Conservation (phyloP, 441 rosid species). For the Hura crepitans region DNA sequence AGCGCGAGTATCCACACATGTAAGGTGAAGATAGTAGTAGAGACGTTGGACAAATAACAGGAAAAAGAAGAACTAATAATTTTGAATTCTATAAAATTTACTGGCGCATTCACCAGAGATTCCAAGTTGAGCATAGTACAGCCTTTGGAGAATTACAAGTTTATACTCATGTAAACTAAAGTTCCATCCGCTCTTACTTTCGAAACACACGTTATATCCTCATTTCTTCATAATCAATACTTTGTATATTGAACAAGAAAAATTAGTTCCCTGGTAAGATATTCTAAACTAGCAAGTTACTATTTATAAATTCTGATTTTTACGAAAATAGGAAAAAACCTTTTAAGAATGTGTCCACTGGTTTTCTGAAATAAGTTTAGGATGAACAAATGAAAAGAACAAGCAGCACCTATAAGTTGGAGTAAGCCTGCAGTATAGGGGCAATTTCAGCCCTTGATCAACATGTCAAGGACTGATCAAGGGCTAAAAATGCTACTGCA, state of each 20-base stretch:
- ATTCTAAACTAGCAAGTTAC: not conserved
- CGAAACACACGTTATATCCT: no score
- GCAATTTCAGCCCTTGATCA: no score
- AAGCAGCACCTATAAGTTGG: not conserved
- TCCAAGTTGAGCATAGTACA: not conserved
- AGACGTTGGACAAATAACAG: constrained; percentile 6
- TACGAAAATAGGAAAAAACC: not conserved
- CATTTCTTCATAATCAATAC: no score
- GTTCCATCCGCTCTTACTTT: no score
- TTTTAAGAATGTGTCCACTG: not conserved
- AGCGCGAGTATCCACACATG: not conserved
- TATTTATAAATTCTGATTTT: not conserved
- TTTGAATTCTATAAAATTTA: not conserved
- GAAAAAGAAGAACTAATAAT: not conserved
- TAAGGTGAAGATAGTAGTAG: not conserved
- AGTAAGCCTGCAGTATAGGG: no score
- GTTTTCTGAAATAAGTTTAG: not conserved
- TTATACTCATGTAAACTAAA: no score
- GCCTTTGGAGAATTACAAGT: no score
- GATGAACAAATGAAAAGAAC: not conserved
- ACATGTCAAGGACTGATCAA: no score
- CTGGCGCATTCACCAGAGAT: not conserved
- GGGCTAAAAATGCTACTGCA: no score
- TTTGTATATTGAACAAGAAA: not conserved
- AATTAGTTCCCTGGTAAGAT: not conserved